phyloP scores from a whole-genome alignment of 257 asterid species.

The Vinca minor region DNA sequence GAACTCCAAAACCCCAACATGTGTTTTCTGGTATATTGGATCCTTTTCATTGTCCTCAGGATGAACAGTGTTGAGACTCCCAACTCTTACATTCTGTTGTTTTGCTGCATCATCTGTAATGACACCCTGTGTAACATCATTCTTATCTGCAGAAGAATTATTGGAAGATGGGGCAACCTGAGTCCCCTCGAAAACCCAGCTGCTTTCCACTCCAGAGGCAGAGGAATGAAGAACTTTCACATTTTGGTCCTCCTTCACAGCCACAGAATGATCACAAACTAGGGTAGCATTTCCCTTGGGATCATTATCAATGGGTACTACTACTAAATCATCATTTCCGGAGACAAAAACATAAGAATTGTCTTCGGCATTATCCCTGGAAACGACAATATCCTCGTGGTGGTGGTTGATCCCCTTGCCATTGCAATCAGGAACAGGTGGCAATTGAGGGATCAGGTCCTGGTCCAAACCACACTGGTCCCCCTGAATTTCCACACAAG shows the following conservation, averaged over 20 bases:
- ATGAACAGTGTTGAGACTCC: conserved; percentile 3
- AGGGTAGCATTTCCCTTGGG: conserved; percentile 3
- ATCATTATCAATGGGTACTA: too few species aligned
- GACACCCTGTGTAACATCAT: not conserved
- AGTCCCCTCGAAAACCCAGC: not conserved
- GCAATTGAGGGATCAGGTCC: not conserved
- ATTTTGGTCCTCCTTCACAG: not conserved
- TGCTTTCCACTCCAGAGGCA: not conserved
- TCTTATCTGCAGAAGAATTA: not conserved
- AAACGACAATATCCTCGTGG: not conserved
- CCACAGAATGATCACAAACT: not conserved
- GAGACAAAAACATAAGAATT: conserved; percentile 45
- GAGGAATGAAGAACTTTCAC: not conserved
- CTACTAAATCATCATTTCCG: conserved; percentile 28
- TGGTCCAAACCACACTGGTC: not conserved
- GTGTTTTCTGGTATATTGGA: conserved; percentile 7
- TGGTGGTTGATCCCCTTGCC: conserved; percentile 29
- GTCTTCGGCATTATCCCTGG: conserved; percentile 18
- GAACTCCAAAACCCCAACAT: conserved; percentile 2
- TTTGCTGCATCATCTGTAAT: not conserved
- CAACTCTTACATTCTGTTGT: conserved; percentile 8
- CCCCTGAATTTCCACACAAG: too few species aligned
- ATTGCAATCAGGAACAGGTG: not conserved
- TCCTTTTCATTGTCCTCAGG: not conserved
- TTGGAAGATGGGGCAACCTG: not conserved